Conservation (phyloP, 2,329 filamentous ascomycete species). For the Biscogniauxia mediterranea region DNA sequence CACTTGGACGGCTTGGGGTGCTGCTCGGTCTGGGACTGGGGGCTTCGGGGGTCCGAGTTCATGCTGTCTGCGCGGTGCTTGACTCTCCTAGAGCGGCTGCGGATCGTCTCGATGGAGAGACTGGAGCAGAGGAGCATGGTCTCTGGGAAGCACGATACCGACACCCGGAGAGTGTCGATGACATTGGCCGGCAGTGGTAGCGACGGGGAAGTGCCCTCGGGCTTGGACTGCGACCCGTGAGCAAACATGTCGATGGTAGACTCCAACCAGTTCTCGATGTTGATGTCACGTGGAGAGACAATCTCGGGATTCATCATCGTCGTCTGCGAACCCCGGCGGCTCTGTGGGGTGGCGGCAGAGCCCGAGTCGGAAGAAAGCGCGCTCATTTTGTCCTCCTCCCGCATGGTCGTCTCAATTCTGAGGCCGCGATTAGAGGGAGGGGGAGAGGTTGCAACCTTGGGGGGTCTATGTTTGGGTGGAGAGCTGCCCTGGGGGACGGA, state of each 20-base stretch:
- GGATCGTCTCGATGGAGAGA: conserved; percentile 57
- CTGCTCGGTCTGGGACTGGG: conserved; percentile 13
- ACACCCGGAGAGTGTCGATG: conserved; percentile 53
- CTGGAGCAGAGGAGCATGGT: conserved; percentile 57
- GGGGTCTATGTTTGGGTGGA: not conserved
- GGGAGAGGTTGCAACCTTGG: not conserved
- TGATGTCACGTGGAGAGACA: conserved; percentile 14
- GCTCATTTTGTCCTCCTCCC: conserved; percentile 2
- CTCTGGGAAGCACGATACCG: conserved; percentile 56
- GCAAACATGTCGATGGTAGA: conserved; percentile 26
- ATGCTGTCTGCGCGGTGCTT: conserved; percentile 35
- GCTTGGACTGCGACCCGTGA: conserved; percentile 21
- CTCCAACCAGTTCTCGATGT: conserved; percentile 27
- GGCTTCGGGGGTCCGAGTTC: conserved; percentile 18
- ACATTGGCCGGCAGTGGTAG: conserved; percentile 53
- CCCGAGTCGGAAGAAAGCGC: not conserved
- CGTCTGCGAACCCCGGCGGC: not conserved
- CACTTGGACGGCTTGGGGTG: conserved; percentile 22
- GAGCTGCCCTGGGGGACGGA: not conserved
- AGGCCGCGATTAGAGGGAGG: not conserved
- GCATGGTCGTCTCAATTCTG: not conserved
- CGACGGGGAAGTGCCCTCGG: conserved; percentile 31
- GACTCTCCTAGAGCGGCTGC: conserved; percentile 53
- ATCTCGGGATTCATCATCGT: conserved; percentile 10
- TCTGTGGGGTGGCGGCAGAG: not conserved